Conservation (phyloP, 2,329 filamentous ascomycete genomes). For the Scedosporium boydii region DNA sequence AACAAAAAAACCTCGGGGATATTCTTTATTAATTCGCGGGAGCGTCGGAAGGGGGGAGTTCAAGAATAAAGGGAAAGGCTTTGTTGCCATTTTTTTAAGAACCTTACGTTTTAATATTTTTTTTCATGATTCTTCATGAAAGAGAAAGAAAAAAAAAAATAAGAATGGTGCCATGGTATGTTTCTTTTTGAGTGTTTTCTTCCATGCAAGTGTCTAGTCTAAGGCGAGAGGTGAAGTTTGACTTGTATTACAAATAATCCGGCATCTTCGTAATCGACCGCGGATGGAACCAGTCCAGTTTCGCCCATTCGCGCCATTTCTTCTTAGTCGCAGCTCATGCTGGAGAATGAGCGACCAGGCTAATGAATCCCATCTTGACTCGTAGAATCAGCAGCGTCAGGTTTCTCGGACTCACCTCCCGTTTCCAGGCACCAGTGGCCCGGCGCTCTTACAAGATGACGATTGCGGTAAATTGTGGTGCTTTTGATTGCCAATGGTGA, state of each 20-base stretch:
- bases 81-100: neutral
- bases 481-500: neutral
- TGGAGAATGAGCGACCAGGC: neutral
- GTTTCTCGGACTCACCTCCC: neutral
- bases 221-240: neutral
- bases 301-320: neutral
- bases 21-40: constrained; percentile 3
- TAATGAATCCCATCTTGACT: neutral
- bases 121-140: neutral
- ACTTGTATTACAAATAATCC: neutral
- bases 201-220: neutral
- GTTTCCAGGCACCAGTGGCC: neutral
- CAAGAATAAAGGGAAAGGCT: neutral
- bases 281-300: neutral
- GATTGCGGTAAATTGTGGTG: constrained; percentile 4
- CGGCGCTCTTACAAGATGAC: neutral
- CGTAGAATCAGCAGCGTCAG: neutral
- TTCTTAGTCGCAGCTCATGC: neutral
- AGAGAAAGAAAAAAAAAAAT: neutral
- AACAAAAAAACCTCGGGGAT: neutral
- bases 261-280: neutral
- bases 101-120: neutral
- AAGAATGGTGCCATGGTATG: neutral
- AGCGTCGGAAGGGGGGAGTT: neutral
- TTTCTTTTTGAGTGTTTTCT: neutral